Evolutionary conservation across 495 filamentous ascomycete genomes (phyloP).

Genomic region (Aspergillus mulundensis): DNA sequence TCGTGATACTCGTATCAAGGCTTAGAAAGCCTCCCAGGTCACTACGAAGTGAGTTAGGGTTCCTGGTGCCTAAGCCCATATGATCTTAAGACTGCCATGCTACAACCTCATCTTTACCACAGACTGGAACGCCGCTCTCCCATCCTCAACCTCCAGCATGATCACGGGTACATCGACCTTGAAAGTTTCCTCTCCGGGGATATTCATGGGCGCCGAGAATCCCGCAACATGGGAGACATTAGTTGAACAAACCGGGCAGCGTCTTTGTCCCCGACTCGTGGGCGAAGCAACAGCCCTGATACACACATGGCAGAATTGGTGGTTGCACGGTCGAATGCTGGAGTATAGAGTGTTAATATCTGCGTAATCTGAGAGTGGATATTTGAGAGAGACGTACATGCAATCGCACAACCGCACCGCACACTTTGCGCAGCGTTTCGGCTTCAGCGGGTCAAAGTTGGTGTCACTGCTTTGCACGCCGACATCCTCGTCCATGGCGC

Average conservation of each 20-base stretch:
- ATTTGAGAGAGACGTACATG: background rate
- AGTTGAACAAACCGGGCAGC: background rate
- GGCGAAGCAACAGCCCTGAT: background rate
- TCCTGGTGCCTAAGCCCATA: too few species aligned
- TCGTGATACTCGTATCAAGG: too few species aligned
- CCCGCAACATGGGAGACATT: background rate
- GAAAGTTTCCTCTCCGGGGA: background rate
- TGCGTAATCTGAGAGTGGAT: background rate
- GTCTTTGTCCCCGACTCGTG: too few species aligned
- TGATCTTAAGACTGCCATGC: too few species aligned
- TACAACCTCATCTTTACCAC: background rate
- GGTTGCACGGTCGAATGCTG: background rate
- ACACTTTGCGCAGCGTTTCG: background rate
- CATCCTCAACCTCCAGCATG: background rate
- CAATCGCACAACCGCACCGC: background rate
- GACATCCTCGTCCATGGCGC: background rate
- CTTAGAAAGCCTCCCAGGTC: too few species aligned
- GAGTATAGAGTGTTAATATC: background rate
- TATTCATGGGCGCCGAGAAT: background rate
- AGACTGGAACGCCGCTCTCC: background rate
- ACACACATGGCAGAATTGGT: background rate
- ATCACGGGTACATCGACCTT: background rate
- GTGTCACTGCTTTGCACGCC: background rate
- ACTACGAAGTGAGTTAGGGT: too few species aligned
- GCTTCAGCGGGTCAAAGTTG: background rate